phyloP scores from a whole-genome alignment of 352 stramenopile genomes.

The Pythium rhizo-oryzae region DNA sequence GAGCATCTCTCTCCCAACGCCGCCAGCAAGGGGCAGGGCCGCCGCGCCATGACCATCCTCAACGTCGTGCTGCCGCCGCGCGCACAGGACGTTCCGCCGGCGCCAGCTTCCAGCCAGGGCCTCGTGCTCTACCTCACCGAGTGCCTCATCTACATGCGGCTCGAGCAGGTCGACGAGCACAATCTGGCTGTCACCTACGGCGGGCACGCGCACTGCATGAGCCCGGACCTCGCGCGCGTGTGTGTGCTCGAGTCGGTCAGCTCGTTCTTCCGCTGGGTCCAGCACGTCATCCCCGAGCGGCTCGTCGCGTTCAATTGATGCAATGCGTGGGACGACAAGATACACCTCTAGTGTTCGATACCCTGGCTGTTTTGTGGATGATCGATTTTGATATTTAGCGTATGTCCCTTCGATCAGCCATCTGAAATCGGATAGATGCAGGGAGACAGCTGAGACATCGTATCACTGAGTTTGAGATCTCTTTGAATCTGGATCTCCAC shows the following conservation, averaged over 20 bases:
- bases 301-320: constrained; percentile 12
- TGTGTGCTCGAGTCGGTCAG: constrained; percentile 10
- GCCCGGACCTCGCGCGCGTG: constrained; percentile 11
- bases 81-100: background rate
- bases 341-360: too few species aligned
- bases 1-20: background rate
- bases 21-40: background rate
- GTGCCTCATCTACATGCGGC: constrained; percentile 18
- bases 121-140: constrained; percentile 8
- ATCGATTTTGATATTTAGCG: too few species aligned
- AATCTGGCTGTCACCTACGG: constrained; percentile 3
- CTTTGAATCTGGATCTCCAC: too few species aligned
- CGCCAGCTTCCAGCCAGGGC: background rate
- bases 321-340: too few species aligned
- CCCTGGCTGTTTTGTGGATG: too few species aligned
- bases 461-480: too few species aligned
- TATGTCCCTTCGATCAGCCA: too few species aligned
- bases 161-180: constrained; percentile 9
- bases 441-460: too few species aligned
- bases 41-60: constrained; percentile 9
- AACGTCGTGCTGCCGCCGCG: constrained; percentile 12
- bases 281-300: constrained; percentile 9
- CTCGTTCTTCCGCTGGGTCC: constrained; percentile 14
- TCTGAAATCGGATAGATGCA: too few species aligned
- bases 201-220: constrained; percentile 10